Conservation (phyloP, 306 rosid genomes). For the Vachellia collinsii region DNA sequence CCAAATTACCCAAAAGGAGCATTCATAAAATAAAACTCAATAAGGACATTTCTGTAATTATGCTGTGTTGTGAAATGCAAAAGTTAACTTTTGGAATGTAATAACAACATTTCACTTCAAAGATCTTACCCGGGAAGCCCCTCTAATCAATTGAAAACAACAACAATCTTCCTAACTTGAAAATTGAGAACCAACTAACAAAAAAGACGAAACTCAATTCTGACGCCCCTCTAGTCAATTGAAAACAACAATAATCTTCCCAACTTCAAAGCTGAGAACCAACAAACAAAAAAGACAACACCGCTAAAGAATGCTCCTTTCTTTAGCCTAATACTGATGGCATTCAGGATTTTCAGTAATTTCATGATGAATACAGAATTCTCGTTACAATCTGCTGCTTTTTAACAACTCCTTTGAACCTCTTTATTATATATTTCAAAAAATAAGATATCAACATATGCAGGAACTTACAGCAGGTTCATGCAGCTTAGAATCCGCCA, state of each 20-base stretch:
- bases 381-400: neutral
- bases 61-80: neutral
- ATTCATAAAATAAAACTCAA: neutral
- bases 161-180: no score
- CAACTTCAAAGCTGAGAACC: neutral
- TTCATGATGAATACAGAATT: constrained; percentile 17
- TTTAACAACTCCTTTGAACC: constrained; percentile 18
- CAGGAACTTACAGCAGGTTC: constrained; percentile 65
- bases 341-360: constrained; percentile 15
- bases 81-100: neutral
- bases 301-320: constrained; percentile 5
- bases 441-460: constrained; percentile 17
- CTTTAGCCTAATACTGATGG: constrained; percentile 15
- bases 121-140: neutral
- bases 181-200: no score
- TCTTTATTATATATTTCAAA: constrained; percentile 2
- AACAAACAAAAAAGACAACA: neutral
- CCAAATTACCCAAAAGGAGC: neutral
- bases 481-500: constrained; percentile 56
- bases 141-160: no score
- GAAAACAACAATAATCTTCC: neutral
- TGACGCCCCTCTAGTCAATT: neutral
- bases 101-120: neutral
- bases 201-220: no score
- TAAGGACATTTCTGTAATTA: neutral